phyloP scores from a whole-genome alignment of 179 eudicot species.

The Spinacia oleracea region DNA sequence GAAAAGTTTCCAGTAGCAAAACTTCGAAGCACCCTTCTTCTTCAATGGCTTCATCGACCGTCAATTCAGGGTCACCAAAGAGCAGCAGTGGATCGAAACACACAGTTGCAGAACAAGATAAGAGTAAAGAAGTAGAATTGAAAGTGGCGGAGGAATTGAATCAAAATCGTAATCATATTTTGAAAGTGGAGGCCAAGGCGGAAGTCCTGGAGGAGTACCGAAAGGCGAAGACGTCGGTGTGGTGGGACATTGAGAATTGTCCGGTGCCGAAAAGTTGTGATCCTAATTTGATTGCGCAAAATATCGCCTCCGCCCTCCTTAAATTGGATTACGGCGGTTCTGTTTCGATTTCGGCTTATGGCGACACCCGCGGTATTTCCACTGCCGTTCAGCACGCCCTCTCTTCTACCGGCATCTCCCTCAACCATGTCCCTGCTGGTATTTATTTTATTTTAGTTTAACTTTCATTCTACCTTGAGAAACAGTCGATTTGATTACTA shows the following conservation, averaged over 20 bases:
- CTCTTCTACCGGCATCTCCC: slow-evolving; percentile 73
- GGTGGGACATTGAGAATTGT: slow-evolving; percentile 98
- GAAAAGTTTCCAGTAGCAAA: too few species aligned
- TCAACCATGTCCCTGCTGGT: slow-evolving; percentile 91
- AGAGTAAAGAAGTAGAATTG: too few species aligned
- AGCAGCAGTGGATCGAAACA: neutral
- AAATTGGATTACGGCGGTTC: slow-evolving; percentile 74
- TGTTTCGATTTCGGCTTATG: slow-evolving; percentile 75
- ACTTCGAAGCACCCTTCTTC: too few species aligned
- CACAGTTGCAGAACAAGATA: too few species aligned
- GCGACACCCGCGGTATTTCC: slow-evolving; percentile 67
- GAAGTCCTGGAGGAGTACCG: too few species aligned
- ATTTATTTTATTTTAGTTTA: too few species aligned
- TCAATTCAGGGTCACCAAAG: neutral
- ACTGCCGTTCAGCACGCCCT: slow-evolving; percentile 64
- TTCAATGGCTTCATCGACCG: neutral
- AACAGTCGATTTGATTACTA: too few species aligned
- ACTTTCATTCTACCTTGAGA: too few species aligned
- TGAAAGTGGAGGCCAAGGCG: too few species aligned
- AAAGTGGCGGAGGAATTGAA: neutral
- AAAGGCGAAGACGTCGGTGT: slow-evolving; percentile 68
- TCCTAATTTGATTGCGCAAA: slow-evolving; percentile 70
- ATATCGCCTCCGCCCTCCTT: slow-evolving; percentile 53
- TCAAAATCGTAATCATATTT: too few species aligned
- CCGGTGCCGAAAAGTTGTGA: slow-evolving; percentile 71